phyloP scores from a whole-genome alignment of 179 eudicot genomes.

The Carnegiea gigantea region DNA sequence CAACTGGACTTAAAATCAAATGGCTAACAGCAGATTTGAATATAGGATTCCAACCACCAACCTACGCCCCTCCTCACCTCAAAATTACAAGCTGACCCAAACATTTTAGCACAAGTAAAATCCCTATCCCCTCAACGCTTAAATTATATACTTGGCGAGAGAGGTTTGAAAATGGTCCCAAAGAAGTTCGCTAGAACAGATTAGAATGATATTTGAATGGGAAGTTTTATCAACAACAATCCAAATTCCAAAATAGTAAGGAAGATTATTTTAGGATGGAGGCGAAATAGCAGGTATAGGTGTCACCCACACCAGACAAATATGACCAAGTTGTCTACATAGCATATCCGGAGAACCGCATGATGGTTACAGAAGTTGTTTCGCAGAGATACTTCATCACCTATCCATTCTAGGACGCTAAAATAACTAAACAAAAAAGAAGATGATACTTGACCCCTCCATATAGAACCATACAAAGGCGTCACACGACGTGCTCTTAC shows the following conservation, averaged over 20 bases:
- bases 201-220: background rate
- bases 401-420: background rate
- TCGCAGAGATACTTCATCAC: background rate
- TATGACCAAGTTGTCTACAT: background rate
- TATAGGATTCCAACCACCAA: background rate
- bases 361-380: background rate
- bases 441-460: background rate
- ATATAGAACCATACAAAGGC: background rate
- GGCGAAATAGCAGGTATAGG: background rate
- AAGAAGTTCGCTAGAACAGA: background rate
- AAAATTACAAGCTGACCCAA: background rate
- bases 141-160: background rate
- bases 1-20: background rate
- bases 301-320: background rate
- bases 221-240: background rate
- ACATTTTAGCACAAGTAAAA: background rate
- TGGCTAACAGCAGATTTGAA: background rate
- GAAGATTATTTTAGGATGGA: background rate
- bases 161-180: too few species aligned
- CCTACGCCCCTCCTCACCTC: too few species aligned
- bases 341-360: background rate
- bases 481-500: too few species aligned
- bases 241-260: background rate
- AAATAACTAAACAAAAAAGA: background rate
- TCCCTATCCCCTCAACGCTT: background rate